Percentiles rank a stretch among this genome's conserved stretches.
These are phyloP conservation scores for Cytospora chrysosperma DNA, from an alignment of 2,329 filamentous ascomycete genomes.

Conservation along the genomic window DNA sequence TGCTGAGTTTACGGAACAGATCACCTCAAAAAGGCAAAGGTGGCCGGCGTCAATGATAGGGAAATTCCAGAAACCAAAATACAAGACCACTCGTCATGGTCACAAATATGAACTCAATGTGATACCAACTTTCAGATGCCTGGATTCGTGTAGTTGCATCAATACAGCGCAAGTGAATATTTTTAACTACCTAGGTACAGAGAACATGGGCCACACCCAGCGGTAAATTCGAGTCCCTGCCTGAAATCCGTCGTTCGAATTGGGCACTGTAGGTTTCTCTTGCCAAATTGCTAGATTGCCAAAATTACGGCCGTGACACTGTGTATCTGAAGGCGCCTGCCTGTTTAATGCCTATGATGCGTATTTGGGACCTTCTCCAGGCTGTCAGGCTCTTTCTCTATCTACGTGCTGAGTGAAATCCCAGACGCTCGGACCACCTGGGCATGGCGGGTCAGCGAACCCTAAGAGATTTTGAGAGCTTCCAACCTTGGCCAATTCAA, in stretches of 20 bases:
- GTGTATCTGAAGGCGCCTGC: neutral
- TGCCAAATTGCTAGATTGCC: neutral
- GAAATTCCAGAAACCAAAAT: constrained; percentile 57
- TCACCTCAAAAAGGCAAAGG: constrained; percentile 42
- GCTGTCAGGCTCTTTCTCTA: neutral
- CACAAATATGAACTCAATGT: constrained; percentile 40
- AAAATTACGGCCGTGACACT: neutral
- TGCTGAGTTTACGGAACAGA: constrained; percentile 58
- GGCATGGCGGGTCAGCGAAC: constrained; percentile 38
- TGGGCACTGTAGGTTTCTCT: neutral
- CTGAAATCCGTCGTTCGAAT: neutral
- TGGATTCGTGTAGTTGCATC: constrained; percentile 1
- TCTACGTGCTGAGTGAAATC: neutral
- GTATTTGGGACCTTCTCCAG: neutral
- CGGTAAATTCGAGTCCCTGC: neutral
- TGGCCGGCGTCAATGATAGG: constrained; percentile 66
- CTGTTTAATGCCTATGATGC: neutral
- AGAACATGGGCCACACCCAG: neutral
- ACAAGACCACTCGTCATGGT: constrained; percentile 28
- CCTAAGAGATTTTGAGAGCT: constrained; percentile 34
- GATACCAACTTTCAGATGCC: constrained; percentile 24
- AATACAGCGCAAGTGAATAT: neutral
- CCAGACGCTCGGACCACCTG: neutral
- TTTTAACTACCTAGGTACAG: neutral
- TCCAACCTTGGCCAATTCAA: constrained; percentile 8